Evolutionary conservation across 164 flowering plant genomes (phyloP).

Genomic region (Stephania cephalantha): DNA sequence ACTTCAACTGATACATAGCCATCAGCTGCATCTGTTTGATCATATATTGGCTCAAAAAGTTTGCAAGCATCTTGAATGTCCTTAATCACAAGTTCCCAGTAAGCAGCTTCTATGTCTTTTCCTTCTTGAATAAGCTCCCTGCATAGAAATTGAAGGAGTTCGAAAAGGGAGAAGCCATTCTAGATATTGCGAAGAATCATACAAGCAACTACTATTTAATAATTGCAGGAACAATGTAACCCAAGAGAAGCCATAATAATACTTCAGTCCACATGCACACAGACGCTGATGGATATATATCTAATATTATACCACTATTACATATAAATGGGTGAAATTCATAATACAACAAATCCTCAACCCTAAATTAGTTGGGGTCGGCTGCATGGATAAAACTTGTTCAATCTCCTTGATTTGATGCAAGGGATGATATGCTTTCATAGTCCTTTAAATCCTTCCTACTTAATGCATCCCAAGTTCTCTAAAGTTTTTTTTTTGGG

Average conservation of each 20-base stretch:
- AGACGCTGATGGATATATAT: not conserved
- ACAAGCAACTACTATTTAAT: not conserved
- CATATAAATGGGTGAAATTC: not conserved
- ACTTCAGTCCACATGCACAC: not conserved
- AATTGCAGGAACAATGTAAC: not conserved
- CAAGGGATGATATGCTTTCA: too few species aligned
- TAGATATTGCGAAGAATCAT: not conserved
- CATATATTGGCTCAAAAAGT: slow-evolving; percentile 90
- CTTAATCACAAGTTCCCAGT: slow-evolving; percentile 98
- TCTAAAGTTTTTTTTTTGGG: too few species aligned
- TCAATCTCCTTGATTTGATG: too few species aligned
- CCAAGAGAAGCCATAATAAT: not conserved
- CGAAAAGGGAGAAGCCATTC: not conserved
- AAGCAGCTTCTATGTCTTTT: slow-evolving; percentile 76
- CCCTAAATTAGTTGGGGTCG: too few species aligned
- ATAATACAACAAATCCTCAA: too few species aligned
- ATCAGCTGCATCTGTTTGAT: slow-evolving; percentile 83
- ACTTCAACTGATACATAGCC: slow-evolving; percentile 99
- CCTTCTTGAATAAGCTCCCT: slow-evolving; percentile 84
- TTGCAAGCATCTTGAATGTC: slow-evolving; percentile 99
- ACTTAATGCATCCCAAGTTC: too few species aligned
- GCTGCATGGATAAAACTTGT: too few species aligned
- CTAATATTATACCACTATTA: not conserved
- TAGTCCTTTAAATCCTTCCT: too few species aligned
- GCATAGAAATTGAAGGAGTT: slow-evolving; percentile 19